phyloP scores from a whole-genome alignment of 202 grass and related monocot species.

The Dendrocalamus latiflorus region DNA sequence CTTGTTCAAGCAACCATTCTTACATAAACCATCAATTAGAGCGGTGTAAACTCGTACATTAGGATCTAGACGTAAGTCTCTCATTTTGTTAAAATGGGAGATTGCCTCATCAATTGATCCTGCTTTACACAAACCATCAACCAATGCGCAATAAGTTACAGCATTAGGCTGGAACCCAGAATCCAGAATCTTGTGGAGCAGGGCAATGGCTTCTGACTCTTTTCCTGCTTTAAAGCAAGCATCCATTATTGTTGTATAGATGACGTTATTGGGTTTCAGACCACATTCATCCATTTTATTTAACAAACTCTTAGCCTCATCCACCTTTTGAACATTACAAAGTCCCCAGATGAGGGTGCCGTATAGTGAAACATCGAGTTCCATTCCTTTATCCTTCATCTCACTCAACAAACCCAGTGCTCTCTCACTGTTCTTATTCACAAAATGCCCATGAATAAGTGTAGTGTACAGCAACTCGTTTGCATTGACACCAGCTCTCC shows the following conservation, averaged over 20 bases:
- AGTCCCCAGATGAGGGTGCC: constrained; percentile 82
- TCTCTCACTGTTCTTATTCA: constrained; percentile 58
- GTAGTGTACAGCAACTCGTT: constrained; percentile 68
- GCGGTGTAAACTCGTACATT: constrained; percentile 70
- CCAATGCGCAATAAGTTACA: constrained; percentile 73
- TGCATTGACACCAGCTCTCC: constrained; percentile 41
- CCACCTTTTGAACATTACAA: constrained; percentile 72
- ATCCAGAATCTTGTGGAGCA: constrained; percentile 69
- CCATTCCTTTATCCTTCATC: constrained; percentile 80
- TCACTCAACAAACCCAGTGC: constrained; percentile 59
- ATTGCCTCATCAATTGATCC: constrained; percentile 57
- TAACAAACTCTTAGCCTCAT: constrained; percentile 77
- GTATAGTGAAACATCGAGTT: constrained; percentile 71
- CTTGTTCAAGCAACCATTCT: constrained; percentile 63
- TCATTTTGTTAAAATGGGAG: constrained; percentile 76
- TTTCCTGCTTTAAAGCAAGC: constrained; percentile 73
- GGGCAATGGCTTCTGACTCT: constrained; percentile 61
- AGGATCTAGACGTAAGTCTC: constrained; percentile 51
- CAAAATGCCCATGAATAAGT: constrained; percentile 75
- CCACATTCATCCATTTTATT: constrained; percentile 68
- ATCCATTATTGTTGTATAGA: constrained; percentile 92
- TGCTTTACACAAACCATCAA: constrained; percentile 90
- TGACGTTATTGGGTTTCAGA: constrained; percentile 72
- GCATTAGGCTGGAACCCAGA: constrained; percentile 56
- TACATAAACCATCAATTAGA: constrained; percentile 81